Evolutionary conservation across 768 basidiomycete species (phyloP).

Genomic region (Agaricus blazei): DNA sequence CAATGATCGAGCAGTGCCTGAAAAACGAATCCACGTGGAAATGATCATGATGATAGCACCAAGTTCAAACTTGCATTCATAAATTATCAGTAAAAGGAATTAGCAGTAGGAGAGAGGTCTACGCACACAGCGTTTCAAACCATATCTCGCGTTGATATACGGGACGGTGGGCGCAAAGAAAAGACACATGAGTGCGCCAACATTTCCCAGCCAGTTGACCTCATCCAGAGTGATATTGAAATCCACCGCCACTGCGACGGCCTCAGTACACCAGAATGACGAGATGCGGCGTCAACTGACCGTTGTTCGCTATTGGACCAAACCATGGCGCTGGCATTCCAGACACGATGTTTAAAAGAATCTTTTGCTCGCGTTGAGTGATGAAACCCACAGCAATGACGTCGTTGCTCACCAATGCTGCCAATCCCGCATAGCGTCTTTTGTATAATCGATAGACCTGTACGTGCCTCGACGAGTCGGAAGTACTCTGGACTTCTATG

Average conservation of each 20-base stretch:
- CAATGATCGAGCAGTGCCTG: slow-evolving; percentile 57
- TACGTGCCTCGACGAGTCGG: not conserved
- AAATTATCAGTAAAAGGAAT: slow-evolving; percentile 1
- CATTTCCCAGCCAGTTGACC: slow-evolving; percentile 80
- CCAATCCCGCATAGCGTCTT: slow-evolving; percentile 58
- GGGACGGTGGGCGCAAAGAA: slow-evolving; percentile 60
- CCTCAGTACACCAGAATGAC: too few relatives aligned
- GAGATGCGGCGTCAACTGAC: slow-evolving; percentile 29
- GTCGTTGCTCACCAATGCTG: slow-evolving; percentile 46
- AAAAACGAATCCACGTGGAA: slow-evolving; percentile 74
- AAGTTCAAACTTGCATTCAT: slow-evolving; percentile 49
- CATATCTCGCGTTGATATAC: slow-evolving; percentile 48
- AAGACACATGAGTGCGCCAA: slow-evolving; percentile 56
- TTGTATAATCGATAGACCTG: slow-evolving; percentile 60
- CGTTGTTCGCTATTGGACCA: slow-evolving; percentile 70
- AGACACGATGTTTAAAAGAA: slow-evolving; percentile 54
- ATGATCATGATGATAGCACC: slow-evolving; percentile 50
- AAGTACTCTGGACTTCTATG: not conserved
- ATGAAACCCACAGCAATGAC: not conserved
- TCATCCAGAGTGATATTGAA: slow-evolving; percentile 66
- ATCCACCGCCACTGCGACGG: slow-evolving; percentile 44
- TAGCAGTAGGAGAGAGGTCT: not conserved
- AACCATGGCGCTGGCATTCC: slow-evolving; percentile 81
- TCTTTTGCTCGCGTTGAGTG: slow-evolving; percentile 27
- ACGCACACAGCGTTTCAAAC: slow-evolving; percentile 60